Conservation (phyloP, 1,139 yeast genomes). For the Blastobotrys arbuscula region DNA sequence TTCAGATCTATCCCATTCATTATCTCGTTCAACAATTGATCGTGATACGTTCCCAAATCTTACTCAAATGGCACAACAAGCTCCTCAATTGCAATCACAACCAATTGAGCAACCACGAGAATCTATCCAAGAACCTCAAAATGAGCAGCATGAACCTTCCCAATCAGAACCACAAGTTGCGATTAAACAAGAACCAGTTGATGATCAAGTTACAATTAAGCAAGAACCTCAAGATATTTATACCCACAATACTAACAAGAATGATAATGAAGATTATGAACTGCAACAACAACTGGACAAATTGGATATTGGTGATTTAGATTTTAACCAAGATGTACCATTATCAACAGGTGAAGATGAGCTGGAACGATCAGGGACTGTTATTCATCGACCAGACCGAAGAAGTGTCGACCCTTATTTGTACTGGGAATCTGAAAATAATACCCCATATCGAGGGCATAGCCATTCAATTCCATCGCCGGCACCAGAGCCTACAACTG, state of each 20-base stretch:
- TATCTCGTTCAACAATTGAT: background rate
- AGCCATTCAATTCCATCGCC: background rate
- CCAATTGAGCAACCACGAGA: background rate
- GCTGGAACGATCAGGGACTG: slow-evolving; percentile 12
- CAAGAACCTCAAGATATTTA: background rate
- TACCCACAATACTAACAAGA: background rate
- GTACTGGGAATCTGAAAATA: slow-evolving; percentile 5
- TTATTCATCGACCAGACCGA: slow-evolving; percentile 10
- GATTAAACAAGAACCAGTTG: background rate
- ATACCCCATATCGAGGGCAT: slow-evolving; percentile 7
- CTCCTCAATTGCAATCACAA: background rate
- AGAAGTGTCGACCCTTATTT: slow-evolving; percentile 8
- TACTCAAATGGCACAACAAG: background rate
- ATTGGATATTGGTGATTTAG: slow-evolving; percentile 6
- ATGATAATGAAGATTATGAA: background rate
- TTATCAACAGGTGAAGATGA: background rate
- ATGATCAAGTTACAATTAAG: background rate
- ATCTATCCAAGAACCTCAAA: background rate
- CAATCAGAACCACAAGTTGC: background rate
- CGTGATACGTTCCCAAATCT: background rate
- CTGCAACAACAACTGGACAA: slow-evolving; percentile 8
- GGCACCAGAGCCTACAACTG: background rate
- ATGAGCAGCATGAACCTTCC: background rate
- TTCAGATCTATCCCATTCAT: background rate
- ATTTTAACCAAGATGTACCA: slow-evolving; percentile 9